Conservation (phyloP, 768 basidiomycete genomes). For the Hortiboletus campestris region DNA sequence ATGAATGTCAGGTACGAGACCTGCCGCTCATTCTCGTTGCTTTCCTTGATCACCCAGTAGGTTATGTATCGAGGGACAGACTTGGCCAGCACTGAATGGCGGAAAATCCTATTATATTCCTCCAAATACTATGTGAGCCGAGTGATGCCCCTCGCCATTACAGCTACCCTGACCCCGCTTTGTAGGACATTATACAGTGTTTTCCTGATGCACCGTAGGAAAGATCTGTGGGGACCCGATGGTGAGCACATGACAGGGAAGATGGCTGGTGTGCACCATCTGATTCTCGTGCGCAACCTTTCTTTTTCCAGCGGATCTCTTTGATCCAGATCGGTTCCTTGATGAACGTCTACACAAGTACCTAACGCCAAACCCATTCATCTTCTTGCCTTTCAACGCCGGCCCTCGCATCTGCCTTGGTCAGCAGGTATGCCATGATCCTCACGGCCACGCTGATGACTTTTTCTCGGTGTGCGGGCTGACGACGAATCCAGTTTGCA, state of each 20-base stretch:
- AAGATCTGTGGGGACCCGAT: constrained; percentile 39
- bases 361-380: constrained; percentile 58
- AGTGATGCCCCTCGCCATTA: neutral
- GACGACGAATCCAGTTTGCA: constrained; percentile 40
- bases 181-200: constrained; percentile 17
- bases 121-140: constrained; percentile 29
- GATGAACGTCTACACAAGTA: constrained; percentile 55
- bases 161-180: neutral
- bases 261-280: neutral
- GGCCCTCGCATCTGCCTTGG: constrained; percentile 66
- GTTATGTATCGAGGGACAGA: constrained; percentile 10
- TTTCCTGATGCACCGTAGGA: constrained; percentile 39
- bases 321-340: constrained; percentile 67
- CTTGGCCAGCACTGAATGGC: constrained; percentile 22
- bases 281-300: neutral
- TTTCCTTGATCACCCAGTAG: constrained; percentile 11
- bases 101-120: constrained; percentile 56
- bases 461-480: neutral
- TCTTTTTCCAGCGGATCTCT: constrained; percentile 30
- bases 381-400: constrained; percentile 69
- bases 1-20: constrained; percentile 19
- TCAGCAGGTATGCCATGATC: constrained; percentile 33
- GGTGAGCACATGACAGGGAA: constrained; percentile 14
- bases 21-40: too few relatives aligned
- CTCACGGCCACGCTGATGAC: neutral